Conservation (phyloP, 2,329 filamentous ascomycete genomes). For the Fusarium oligoseptatum region DNA sequence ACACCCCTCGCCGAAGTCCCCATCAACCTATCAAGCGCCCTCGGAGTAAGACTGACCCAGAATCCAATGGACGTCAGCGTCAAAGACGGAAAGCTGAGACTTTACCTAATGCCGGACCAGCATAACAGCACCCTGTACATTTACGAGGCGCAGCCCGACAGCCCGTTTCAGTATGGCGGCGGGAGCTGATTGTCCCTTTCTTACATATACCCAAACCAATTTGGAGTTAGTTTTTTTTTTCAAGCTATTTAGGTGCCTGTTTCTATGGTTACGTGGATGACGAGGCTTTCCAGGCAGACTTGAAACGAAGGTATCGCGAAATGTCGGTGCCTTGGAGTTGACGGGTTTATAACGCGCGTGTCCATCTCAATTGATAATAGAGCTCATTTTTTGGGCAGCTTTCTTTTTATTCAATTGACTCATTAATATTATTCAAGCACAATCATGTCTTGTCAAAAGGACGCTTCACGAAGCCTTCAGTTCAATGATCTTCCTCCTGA, state of each 20-base stretch:
- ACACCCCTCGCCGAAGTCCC: conserved; percentile 60
- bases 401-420: neutral
- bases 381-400: neutral
- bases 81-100: conserved; percentile 57
- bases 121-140: conserved; percentile 61
- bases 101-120: conserved; percentile 64
- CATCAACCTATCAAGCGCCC: conserved; percentile 55
- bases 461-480: neutral
- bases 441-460: conserved; percentile 13
- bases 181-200: conserved; percentile 6
- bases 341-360: neutral
- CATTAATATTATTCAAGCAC: neutral
- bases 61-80: conserved; percentile 63
- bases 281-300: conserved; percentile 31
- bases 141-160: conserved; percentile 56
- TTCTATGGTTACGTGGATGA: conserved; percentile 15
- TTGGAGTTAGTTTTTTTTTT: neutral
- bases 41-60: conserved; percentile 58
- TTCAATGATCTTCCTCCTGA: conserved; percentile 43
- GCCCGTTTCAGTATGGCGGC: conserved; percentile 38
- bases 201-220: neutral
- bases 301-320: conserved; percentile 3
- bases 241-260: conserved; percentile 29
- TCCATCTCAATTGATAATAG: neutral
- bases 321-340: conserved; percentile 32